Evolutionary conservation across 495 filamentous ascomycete genomes (phyloP).

Genomic region (Cudoniella acicularis): DNA sequence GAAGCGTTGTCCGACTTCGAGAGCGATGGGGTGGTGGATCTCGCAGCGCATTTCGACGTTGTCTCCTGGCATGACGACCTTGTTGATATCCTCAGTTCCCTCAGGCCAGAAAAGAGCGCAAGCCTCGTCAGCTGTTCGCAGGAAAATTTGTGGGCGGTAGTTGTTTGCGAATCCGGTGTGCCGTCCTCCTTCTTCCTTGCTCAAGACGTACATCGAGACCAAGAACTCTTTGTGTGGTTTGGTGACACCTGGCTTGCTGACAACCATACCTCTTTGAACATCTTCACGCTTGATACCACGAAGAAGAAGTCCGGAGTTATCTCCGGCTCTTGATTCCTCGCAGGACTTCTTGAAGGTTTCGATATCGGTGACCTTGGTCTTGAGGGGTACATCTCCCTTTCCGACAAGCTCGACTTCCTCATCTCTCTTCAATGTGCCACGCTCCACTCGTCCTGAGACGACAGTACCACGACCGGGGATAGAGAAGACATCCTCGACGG

Average conservation of each 20-base stretch:
- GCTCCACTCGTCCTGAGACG: slow-evolving; percentile 94
- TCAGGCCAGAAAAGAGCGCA: slow-evolving; percentile 78
- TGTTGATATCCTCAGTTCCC: slow-evolving; percentile 60
- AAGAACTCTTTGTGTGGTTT: slow-evolving; percentile 88
- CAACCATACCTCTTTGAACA: slow-evolving; percentile 88
- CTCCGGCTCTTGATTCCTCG: slow-evolving; percentile 87
- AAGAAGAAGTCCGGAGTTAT: slow-evolving; percentile 97
- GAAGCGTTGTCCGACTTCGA: slow-evolving; percentile 88
- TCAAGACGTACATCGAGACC: slow-evolving; percentile 91
- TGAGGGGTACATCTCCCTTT: slow-evolving; percentile 70
- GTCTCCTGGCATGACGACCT: slow-evolving; percentile 94
- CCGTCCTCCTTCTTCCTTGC: slow-evolving; percentile 95
- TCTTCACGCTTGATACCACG: slow-evolving; percentile 94
- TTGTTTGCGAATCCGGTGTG: slow-evolving; percentile 90
- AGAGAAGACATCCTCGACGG: slow-evolving; percentile 97
- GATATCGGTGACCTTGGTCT: slow-evolving; percentile 98
- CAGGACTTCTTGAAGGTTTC: slow-evolving; percentile 99
- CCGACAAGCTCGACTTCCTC: slow-evolving; percentile 90
- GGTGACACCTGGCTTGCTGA: slow-evolving; percentile 70
- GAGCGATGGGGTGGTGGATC: slow-evolving; percentile 74
- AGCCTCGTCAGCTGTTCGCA: slow-evolving; percentile 92
- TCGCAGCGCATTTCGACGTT: slow-evolving; percentile 93
- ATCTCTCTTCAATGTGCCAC: slow-evolving; percentile 88
- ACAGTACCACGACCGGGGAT: slow-evolving; percentile 97
- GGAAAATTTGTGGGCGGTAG: slow-evolving; percentile 93